Evolutionary conservation across 306 rosid species (phyloP).

Genomic region (Crataegus laevigata): DNA sequence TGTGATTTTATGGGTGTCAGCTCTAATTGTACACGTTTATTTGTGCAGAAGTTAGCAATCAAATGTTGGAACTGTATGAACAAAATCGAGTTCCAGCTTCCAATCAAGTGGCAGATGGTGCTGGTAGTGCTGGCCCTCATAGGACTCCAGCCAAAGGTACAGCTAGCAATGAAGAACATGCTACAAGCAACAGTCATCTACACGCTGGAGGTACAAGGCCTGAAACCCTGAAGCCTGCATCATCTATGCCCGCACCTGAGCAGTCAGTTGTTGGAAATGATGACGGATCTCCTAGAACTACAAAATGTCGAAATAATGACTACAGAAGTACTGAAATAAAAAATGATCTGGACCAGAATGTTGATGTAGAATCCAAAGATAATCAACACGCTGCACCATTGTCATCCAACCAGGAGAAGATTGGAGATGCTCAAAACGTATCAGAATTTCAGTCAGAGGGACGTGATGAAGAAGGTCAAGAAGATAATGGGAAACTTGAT

Average conservation of each 20-base stretch:
- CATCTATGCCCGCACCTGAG: conserved; percentile 47
- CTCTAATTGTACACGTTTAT: conserved; percentile 18
- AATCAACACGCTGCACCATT: conserved; percentile 24
- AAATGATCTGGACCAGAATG: conserved; percentile 29
- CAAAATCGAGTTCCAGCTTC: conserved; percentile 72
- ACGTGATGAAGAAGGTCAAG: conserved; percentile 45
- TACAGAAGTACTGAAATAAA: conserved; percentile 51
- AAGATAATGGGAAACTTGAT: conserved; percentile 48
- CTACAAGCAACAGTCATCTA: conserved; percentile 41
- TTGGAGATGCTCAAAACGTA: conserved; percentile 33
- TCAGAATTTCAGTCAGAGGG: conserved; percentile 35
- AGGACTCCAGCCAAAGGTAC: conserved; percentile 37
- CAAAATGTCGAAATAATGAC: conserved; percentile 49
- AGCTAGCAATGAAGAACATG: conserved; percentile 55
- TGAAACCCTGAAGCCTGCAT: conserved; percentile 44
- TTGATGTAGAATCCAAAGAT: conserved; percentile 50
- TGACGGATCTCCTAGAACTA: conserved; percentile 34
- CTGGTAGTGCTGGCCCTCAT: conserved; percentile 44
- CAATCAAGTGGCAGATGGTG: conserved; percentile 65
- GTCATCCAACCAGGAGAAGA: conserved; percentile 28
- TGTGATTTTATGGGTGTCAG: neutral
- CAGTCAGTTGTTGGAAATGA: conserved; percentile 44
- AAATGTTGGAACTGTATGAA: conserved; percentile 95
- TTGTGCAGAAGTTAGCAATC: conserved; percentile 95
- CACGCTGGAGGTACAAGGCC: conserved; percentile 47